These are phyloP conservation scores for Colletotrichum nymphaeae DNA, from an alignment of 2,329 filamentous ascomycete genomes.

Conservation along the genomic window DNA sequence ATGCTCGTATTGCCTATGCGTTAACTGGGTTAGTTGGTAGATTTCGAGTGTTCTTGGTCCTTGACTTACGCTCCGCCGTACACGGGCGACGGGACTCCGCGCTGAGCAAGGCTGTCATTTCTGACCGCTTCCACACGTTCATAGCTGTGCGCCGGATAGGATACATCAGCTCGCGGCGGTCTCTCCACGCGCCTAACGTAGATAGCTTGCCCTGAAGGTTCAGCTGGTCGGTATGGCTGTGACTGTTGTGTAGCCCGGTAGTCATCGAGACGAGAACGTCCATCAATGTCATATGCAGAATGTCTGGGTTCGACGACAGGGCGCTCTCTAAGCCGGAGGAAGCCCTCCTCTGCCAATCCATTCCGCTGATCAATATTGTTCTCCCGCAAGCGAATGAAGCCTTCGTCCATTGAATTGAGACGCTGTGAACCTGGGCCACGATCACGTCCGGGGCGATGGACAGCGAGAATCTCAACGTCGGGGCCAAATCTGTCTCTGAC, in stretches of 20 bases:
- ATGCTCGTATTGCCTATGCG: not conserved
- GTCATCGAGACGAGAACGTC: not conserved
- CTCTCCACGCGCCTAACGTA: conserved; percentile 23
- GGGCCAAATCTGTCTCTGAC: conserved; percentile 34
- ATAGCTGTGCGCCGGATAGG: not conserved
- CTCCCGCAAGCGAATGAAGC: conserved; percentile 31
- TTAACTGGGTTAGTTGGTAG: not conserved
- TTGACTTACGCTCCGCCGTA: conserved; percentile 22
- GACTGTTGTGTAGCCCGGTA: not conserved
- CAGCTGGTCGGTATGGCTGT: not conserved
- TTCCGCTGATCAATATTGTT: conserved; percentile 2
- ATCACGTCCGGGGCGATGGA: conserved; percentile 25
- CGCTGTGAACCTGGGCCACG: conserved; percentile 4
- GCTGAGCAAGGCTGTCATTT: not conserved
- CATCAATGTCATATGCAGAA: not conserved
- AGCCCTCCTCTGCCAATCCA: conserved; percentile 25
- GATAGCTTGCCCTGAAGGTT: conserved; percentile 11
- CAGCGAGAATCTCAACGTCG: conserved; percentile 32
- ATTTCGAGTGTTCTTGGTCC: not conserved
- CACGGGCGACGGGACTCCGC: not conserved
- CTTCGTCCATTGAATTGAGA: conserved; percentile 11
- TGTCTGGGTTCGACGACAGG: not conserved
- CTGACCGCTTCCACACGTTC: not conserved
- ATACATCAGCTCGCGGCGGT: not conserved
- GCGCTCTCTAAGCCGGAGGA: conserved; percentile 27